Evolutionary conservation across 1,284 basidiomycete genomes (phyloP).

Genomic region (Rhodotorula mucilaginosa): DNA sequence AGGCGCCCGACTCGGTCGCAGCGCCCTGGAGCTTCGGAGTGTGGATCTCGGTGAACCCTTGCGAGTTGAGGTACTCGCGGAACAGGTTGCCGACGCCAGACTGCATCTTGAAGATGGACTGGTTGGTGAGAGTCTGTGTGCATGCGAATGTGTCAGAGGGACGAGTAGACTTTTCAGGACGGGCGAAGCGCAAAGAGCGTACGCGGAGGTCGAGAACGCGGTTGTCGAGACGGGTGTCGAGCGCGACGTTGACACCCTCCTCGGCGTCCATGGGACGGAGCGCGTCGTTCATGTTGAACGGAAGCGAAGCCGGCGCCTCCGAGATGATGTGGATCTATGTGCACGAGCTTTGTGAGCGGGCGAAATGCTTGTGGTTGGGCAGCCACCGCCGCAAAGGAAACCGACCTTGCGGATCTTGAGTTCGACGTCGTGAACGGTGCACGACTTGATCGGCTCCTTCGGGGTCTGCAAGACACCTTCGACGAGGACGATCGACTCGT

Average conservation of each 20-base stretch:
- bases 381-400: background rate
- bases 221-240: conserved; percentile 93
- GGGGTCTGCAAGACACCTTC: conserved; percentile 78
- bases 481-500: conserved; percentile 89
- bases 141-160: background rate
- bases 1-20: conserved; percentile 93
- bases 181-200: conserved; percentile 43
- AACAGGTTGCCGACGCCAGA: conserved; percentile 84
- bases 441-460: conserved; percentile 85
- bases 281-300: conserved; percentile 93
- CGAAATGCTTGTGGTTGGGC: background rate
- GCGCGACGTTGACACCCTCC: conserved; percentile 57
- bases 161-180: too few relatives aligned
- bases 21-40: conserved; percentile 96
- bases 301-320: conserved; percentile 65
- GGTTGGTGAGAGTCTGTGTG: conserved; percentile 82
- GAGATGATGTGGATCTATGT: conserved; percentile 76
- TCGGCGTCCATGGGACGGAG: conserved; percentile 44
- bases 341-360: background rate
- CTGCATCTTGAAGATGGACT: conserved; percentile 92
- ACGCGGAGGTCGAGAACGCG: conserved; percentile 90
- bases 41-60: conserved; percentile 91
- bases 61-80: conserved; percentile 73
- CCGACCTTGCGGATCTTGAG: conserved; percentile 76
- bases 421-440: conserved; percentile 83